Base-by-base conservation (phyloP, 2,329 filamentous ascomycete genomes). In the Mycogone perniciosa region DNA sequence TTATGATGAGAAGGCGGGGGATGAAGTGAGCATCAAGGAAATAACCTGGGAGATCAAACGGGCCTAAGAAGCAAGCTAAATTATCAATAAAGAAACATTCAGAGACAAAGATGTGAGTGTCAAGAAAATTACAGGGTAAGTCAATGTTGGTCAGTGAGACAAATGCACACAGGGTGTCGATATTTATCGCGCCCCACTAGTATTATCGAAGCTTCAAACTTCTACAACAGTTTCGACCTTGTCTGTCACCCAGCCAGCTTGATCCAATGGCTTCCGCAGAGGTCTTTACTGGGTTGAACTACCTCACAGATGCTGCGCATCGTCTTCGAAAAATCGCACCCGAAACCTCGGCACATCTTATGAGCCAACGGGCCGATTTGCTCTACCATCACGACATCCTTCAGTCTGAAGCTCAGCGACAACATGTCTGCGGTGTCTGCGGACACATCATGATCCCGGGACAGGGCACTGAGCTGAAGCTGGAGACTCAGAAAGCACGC, bases 1-100 rank as follows among this genome's bases (percentile, higher is more conserved):
- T 61, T 99, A 97, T 62, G 91, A 97, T 60, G 91, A 97, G 71
- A 96, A 97, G 74, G 80, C 88, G 0, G 79, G 85, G 1, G 89
- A 95, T 45, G 91, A 97, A 68, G 91, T 96, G 43, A 93, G 88
- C 68, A 90, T 96, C 66, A 92, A 89, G 66, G 88, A 93, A 31
- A 69, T 96, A 50, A 88, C 81, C 55, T 99, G 90, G 89, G 85
- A 90, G 58, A 86, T 99, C 58, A 79, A 81, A 57, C 78, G 89
- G 57, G 81, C 83, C 34, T 93, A 77, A 47, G 31, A 20, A 37
- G 30, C 31, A 35, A 8, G 30, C 35, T 38, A 46, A 26, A 38
- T 2, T 7, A 44, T 44, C 20, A n/a, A 33, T 34, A 11, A 35
- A 3, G 10, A 41, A 27, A 8, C 8, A 7, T 9, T 35, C 20